Percentiles rank a stretch among this genome's conserved stretches.
These are phyloP conservation scores for Colletotrichum cereale DNA, from an alignment of 2,329 filamentous ascomycete genomes.

Conservation along the genomic window DNA sequence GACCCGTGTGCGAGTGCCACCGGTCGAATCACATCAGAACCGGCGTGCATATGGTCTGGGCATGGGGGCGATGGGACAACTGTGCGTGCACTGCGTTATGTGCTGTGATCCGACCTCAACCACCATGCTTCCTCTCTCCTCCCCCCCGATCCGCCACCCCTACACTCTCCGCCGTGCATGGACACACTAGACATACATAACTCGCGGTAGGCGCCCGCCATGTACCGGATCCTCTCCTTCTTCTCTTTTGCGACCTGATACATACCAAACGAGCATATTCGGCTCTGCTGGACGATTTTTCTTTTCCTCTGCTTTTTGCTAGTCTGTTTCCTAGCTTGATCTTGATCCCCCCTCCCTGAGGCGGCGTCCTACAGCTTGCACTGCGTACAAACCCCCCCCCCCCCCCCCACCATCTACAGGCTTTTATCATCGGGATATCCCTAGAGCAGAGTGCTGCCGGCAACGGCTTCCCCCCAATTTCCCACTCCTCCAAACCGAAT, in stretches of 20 bases:
- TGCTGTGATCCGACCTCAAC: slow-evolving; percentile 40
- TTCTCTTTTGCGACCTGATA: slow-evolving; percentile 57
- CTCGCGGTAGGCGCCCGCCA: slow-evolving; percentile 59
- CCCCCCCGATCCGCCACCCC: slow-evolving; percentile 16
- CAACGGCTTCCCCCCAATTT: slow-evolving; percentile 50
- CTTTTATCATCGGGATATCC: slow-evolving; percentile 24
- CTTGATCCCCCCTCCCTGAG: slow-evolving; percentile 43
- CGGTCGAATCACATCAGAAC: slow-evolving; percentile 39
- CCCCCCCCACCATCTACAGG: slow-evolving; percentile 10
- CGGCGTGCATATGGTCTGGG: slow-evolving; percentile 35
- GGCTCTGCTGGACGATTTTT: slow-evolving; percentile 46
- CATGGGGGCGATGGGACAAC: slow-evolving; percentile 31
- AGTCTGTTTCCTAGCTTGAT: slow-evolving; percentile 47
- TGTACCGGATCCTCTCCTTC: slow-evolving; percentile 50
- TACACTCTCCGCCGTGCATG: slow-evolving; percentile 36
- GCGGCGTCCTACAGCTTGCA: slow-evolving; percentile 14
- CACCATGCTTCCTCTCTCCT: slow-evolving; percentile 26
- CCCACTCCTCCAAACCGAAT: slow-evolving; percentile 25
- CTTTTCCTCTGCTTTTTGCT: slow-evolving; percentile 44
- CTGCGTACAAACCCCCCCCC: slow-evolving; percentile 17
- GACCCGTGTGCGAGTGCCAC: slow-evolving; percentile 33
- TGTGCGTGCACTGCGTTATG: slow-evolving; percentile 33
- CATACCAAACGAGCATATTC: slow-evolving; percentile 50
- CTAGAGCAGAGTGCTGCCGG: slow-evolving; percentile 47
- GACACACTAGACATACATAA: slow-evolving; percentile 59